Evolutionary conservation across 208 protist species (phyloP).

Genomic region (Angomonas ambiguus): DNA sequence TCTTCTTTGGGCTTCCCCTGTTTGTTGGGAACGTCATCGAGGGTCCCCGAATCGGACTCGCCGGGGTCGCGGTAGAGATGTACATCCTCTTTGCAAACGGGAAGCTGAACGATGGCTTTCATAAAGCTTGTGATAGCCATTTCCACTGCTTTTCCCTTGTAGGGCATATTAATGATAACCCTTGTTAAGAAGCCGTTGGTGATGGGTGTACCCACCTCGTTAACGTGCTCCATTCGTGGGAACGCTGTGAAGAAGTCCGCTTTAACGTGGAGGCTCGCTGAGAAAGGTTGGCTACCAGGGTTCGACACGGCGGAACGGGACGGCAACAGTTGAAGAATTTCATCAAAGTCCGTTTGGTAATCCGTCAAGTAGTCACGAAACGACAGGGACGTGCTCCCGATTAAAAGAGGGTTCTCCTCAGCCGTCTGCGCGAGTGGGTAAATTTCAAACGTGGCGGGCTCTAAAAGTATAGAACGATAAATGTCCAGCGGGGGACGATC

Average conservation of each 20-base stretch:
- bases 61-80: slow-evolving; percentile 21
- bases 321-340: slow-evolving; percentile 35
- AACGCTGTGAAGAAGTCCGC: slow-evolving; percentile 69
- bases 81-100: slow-evolving; percentile 21
- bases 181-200: slow-evolving; percentile 49
- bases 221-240: slow-evolving; percentile 49
- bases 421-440: slow-evolving; percentile 2
- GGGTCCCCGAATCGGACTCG: slow-evolving; percentile 13
- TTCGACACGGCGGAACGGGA: slow-evolving; percentile 15
- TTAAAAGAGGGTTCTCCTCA: slow-evolving; percentile 17
- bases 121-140: slow-evolving; percentile 45
- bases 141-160: slow-evolving; percentile 41
- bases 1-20: slow-evolving; percentile 23
- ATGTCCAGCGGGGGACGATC: slow-evolving; percentile 15
- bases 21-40: slow-evolving; percentile 1
- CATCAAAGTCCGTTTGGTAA: slow-evolving; percentile 26
- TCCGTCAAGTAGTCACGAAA: slow-evolving; percentile 42
- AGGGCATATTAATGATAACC: slow-evolving; percentile 67
- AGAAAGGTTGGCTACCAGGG: slow-evolving; percentile 45
- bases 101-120: slow-evolving; percentile 15
- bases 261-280: slow-evolving; percentile 35
- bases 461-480: slow-evolving; percentile 13
- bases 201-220: slow-evolving; percentile 25
- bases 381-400: slow-evolving; percentile 50
- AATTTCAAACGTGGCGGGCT: neutral